Conservation (phyloP, 345 rosid species). For the Rubroshorea leprosula region DNA sequence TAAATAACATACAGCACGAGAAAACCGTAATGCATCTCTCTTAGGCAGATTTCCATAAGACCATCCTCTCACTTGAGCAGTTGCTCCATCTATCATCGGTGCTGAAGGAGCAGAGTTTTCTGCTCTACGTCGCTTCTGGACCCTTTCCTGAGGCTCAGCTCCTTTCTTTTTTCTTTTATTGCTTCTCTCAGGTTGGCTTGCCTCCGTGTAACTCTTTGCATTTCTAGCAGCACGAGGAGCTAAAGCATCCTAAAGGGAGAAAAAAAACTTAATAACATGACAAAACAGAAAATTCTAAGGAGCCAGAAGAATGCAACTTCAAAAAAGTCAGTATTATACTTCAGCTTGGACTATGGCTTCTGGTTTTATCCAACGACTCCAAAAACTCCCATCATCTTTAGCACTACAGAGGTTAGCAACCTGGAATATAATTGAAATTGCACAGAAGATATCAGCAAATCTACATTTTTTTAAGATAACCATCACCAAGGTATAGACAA, state of each 20-base stretch:
- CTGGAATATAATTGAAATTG: conserved; percentile 30
- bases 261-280: not conserved
- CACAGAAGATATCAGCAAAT: not conserved
- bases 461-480: conserved; percentile 3
- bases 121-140: conserved; percentile 71
- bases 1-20: conserved; percentile 60
- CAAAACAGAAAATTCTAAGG: not conserved
- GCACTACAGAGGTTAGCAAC: conserved; percentile 87
- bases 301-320: conserved; percentile 10
- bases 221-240: conserved; percentile 97
- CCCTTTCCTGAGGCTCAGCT: conserved; percentile 60
- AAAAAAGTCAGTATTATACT: conserved; percentile 37
- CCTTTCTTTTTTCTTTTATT: conserved; percentile 90
- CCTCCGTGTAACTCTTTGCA: conserved; percentile 81
- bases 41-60: conserved; percentile 88
- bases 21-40: conserved; percentile 96
- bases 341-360: conserved; percentile 87
- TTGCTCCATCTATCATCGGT: conserved; percentile 81
- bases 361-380: conserved; percentile 99
- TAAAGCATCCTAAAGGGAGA: conserved; percentile 58
- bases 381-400: conserved; percentile 94
- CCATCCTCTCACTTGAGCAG: conserved; percentile 98
- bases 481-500: conserved; percentile 36
- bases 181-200: conserved; percentile 57
- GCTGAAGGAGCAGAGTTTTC: conserved; percentile 57